Percentiles rank a stretch among this genome's conserved stretches.
Evolutionary conservation across 2,329 filamentous ascomycete genomes (phyloP).

Genomic region (Trichophyton schoenleinii): DNA sequence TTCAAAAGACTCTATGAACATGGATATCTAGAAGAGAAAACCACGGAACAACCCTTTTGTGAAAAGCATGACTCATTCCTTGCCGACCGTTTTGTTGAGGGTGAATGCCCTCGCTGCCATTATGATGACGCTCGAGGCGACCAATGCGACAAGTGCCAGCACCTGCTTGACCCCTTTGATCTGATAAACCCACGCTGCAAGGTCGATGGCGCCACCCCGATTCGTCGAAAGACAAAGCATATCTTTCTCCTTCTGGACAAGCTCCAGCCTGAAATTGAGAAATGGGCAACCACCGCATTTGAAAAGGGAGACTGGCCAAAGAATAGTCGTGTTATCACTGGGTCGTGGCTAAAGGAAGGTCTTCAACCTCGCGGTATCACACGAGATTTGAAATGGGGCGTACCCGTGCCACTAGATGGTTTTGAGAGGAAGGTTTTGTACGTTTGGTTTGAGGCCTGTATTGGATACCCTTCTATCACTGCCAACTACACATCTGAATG

Average conservation of each 20-base stretch:
- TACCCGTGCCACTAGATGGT: slow-evolving; percentile 39
- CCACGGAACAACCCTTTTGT: slow-evolving; percentile 82
- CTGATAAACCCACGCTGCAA: slow-evolving; percentile 83
- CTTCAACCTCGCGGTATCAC: slow-evolving; percentile 70
- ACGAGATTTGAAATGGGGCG: slow-evolving; percentile 74
- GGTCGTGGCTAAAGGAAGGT: slow-evolving; percentile 51
- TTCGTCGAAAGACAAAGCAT: slow-evolving; percentile 74
- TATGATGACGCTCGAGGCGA: slow-evolving; percentile 60
- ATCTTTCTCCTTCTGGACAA: slow-evolving; percentile 79
- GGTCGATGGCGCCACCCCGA: slow-evolving; percentile 69
- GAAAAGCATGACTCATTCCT: slow-evolving; percentile 51
- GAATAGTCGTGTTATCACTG: slow-evolving; percentile 34
- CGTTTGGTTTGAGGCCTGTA: slow-evolving; percentile 72
- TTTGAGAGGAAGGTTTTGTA: slow-evolving; percentile 66
- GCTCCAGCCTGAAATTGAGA: slow-evolving; percentile 61
- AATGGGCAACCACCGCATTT: slow-evolving; percentile 64
- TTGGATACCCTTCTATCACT: slow-evolving; percentile 78
- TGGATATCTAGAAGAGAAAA: slow-evolving; percentile 74
- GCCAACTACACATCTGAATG: slow-evolving; percentile 69
- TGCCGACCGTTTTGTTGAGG: slow-evolving; percentile 36
- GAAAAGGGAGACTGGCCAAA: slow-evolving; percentile 48
- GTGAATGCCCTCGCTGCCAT: slow-evolving; percentile 38
- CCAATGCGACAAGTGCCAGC: slow-evolving; percentile 64
- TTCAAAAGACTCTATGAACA: slow-evolving; percentile 81
- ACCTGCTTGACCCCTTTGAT: slow-evolving; percentile 58